Percentiles rank a stretch among this genome's conserved stretches.
These are phyloP conservation scores for Fistulina hepatica DNA, from an alignment of 1,284 basidiomycete species.

Conservation along the genomic window DNA sequence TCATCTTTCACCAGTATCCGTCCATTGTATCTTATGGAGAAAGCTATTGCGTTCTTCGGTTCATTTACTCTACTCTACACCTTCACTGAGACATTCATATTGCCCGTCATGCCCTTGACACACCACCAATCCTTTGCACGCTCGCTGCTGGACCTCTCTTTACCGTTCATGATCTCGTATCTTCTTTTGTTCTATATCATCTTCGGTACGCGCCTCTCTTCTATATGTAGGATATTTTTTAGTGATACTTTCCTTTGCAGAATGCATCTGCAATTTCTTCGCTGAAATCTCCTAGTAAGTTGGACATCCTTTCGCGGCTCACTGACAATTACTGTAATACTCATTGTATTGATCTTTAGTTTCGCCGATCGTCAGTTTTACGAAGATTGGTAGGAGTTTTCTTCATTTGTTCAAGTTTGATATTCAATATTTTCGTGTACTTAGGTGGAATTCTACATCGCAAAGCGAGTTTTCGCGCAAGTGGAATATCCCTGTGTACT, in stretches of 20 bases:
- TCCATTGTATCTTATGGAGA: slow-evolving; percentile 88
- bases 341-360: slow-evolving; percentile 30
- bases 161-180: slow-evolving; percentile 89
- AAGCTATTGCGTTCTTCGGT: slow-evolving; percentile 89
- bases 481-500: slow-evolving; percentile 91
- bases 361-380: slow-evolving; percentile 97
- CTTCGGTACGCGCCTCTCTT: slow-evolving; percentile 43
- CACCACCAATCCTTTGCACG: slow-evolving; percentile 66
- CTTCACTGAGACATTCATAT: slow-evolving; percentile 89
- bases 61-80: slow-evolving; percentile 90
- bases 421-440: background rate
- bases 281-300: slow-evolving; percentile 81
- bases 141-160: slow-evolving; percentile 74
- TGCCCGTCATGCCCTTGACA: slow-evolving; percentile 63
- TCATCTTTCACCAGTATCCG: slow-evolving; percentile 50
- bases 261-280: slow-evolving; percentile 94
- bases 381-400: slow-evolving; percentile 65
- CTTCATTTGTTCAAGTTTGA: background rate
- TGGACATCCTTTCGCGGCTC: background rate
- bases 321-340: slow-evolving; percentile 3
- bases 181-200: slow-evolving; percentile 77
- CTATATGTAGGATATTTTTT: background rate
- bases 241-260: slow-evolving; percentile 28
- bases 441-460: slow-evolving; percentile 87
- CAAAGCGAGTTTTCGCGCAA: slow-evolving; percentile 97